Conservation (phyloP, 257 asterid genomes). For the Petrea volubilis region DNA sequence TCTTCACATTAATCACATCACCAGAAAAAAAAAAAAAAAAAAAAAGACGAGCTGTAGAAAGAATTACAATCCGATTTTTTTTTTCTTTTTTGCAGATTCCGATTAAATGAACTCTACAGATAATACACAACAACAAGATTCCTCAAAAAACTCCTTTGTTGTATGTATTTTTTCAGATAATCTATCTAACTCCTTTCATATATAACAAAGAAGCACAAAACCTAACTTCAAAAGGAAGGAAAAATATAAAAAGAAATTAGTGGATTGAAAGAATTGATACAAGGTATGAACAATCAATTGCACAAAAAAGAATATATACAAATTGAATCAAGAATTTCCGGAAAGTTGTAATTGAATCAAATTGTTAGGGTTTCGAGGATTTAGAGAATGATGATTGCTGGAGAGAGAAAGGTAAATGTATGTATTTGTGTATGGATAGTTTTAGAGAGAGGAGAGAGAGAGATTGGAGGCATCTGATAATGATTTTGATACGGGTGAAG, state of each 20-base stretch:
- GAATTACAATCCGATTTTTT: too few species aligned
- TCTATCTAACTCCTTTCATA: constrained; percentile 22
- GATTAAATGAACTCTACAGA: background rate
- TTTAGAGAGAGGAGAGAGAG: constrained; percentile 14
- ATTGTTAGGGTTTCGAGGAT: constrained; percentile 28
- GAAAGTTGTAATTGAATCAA: constrained; percentile 28
- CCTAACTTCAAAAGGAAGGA: constrained; percentile 13
- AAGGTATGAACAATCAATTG: constrained; percentile 31
- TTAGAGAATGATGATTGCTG: constrained; percentile 15
- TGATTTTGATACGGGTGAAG: constrained; percentile 2
- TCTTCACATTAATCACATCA: constrained; percentile 40
- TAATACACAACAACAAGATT: constrained; percentile 54
- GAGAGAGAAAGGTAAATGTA: constrained; percentile 2
- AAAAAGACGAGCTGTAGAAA: background rate
- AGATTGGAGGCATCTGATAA: constrained; percentile 10
- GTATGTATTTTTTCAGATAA: constrained; percentile 29
- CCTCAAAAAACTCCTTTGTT: constrained; percentile 45
- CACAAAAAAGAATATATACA: constrained; percentile 36
- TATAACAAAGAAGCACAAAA: constrained; percentile 13
- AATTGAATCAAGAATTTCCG: constrained; percentile 41
- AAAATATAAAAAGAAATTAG: background rate
- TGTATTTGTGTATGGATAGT: background rate
- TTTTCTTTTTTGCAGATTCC: constrained; percentile 3
- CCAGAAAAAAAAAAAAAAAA: constrained; percentile 25
- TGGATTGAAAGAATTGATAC: constrained; percentile 30